phyloP scores from a whole-genome alignment of 176 grass and related monocot species.

The Poa pratensis region DNA sequence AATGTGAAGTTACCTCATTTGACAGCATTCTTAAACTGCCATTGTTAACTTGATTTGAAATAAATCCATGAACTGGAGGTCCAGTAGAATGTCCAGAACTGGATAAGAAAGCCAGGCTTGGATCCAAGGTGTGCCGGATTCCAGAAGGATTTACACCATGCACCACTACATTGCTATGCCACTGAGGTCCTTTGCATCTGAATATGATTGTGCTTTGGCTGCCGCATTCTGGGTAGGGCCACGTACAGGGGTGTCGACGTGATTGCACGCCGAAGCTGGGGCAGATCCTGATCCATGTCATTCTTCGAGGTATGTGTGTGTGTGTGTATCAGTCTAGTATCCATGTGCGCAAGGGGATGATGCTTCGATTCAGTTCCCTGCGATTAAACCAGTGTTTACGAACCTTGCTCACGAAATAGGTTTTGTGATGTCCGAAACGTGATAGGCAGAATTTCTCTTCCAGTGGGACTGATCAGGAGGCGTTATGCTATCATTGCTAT shows the following conservation, averaged over 20 bases:
- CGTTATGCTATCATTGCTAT: not conserved
- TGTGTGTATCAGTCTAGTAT: too few relatives aligned
- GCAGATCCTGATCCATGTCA: too few relatives aligned
- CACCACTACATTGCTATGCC: slow-evolving; percentile 42
- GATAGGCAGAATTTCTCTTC: not conserved
- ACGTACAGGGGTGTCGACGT: too few relatives aligned
- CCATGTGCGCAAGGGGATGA: too few relatives aligned
- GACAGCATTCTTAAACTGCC: slow-evolving; percentile 42
- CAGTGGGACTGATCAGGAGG: not conserved
- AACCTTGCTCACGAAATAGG: too few relatives aligned
- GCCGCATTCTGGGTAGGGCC: too few relatives aligned
- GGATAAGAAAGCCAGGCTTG: slow-evolving; percentile 40
- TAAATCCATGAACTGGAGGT: slow-evolving; percentile 30
- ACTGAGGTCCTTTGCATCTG: slow-evolving; percentile 45
- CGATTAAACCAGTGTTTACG: too few relatives aligned
- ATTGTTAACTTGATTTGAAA: slow-evolving; percentile 36
- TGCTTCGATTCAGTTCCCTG: too few relatives aligned
- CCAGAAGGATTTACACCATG: slow-evolving; percentile 44
- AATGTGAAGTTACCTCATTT: slow-evolving; percentile 47
- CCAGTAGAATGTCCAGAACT: slow-evolving; percentile 41
- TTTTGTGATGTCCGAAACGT: too few relatives aligned
- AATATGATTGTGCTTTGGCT: slow-evolving; percentile 29
- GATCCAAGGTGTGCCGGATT: slow-evolving; percentile 42
- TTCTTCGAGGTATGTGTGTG: too few relatives aligned
- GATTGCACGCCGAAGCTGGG: too few relatives aligned